phyloP scores from a whole-genome alignment of 2,329 filamentous ascomycete genomes.

The Cercospora brassicicola region DNA sequence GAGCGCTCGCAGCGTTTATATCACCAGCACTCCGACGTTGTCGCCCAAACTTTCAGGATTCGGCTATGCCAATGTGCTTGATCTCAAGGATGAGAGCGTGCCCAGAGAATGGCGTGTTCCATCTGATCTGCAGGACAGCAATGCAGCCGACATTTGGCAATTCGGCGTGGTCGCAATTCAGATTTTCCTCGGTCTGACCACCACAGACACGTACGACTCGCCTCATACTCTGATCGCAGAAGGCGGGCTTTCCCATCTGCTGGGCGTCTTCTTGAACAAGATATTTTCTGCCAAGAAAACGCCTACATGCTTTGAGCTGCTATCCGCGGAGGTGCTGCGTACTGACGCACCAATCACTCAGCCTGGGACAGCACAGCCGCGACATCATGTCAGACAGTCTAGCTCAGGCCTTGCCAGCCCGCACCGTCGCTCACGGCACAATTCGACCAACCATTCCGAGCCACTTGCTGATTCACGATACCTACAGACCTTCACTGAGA shows the following conservation, averaged over 20 bases:
- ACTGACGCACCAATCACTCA: slow-evolving; percentile 49
- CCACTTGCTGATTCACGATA: slow-evolving; percentile 66
- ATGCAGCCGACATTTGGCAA: slow-evolving; percentile 92
- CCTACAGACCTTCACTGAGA: slow-evolving; percentile 83
- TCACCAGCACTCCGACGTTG: slow-evolving; percentile 27
- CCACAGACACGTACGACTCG: slow-evolving; percentile 74
- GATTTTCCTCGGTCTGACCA: slow-evolving; percentile 85
- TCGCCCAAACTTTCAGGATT: slow-evolving; percentile 71
- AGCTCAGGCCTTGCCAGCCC: slow-evolving; percentile 32
- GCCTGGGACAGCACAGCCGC: slow-evolving; percentile 17
- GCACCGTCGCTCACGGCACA: slow-evolving; percentile 36
- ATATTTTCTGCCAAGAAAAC: slow-evolving; percentile 89
- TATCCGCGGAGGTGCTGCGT: slow-evolving; percentile 58
- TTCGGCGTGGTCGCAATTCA: slow-evolving; percentile 88
- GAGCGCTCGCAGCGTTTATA: slow-evolving; percentile 25
- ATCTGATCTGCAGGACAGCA: slow-evolving; percentile 11
- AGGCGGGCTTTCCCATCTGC: slow-evolving; percentile 68
- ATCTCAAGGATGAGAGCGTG: slow-evolving; percentile 38
- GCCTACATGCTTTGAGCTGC: slow-evolving; percentile 74
- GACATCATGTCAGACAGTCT: slow-evolving; percentile 14
- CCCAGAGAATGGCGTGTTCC: slow-evolving; percentile 29
- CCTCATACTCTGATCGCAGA: slow-evolving; percentile 72
- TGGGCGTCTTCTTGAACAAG: slow-evolving; percentile 77
- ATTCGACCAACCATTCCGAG: slow-evolving; percentile 36
- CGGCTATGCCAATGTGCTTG: slow-evolving; percentile 67